Base-by-base conservation (phyloP, 2,329 filamentous ascomycete species). In the Aplosporella prunicola region DNA sequence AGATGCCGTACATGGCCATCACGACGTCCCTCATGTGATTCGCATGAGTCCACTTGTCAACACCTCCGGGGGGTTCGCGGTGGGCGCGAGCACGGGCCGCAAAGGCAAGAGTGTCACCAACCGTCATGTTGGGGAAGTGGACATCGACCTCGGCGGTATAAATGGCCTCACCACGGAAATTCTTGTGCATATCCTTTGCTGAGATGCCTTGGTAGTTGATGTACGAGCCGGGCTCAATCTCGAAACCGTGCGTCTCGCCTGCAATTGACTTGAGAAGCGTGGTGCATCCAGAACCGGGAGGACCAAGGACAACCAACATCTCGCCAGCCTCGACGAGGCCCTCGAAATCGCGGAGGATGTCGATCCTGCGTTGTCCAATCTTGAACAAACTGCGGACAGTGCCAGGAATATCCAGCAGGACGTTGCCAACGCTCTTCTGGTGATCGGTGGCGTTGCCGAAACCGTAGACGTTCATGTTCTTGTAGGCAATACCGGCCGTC, bases 121-220 rank as follows among this genome's bases (percentile, higher is more conserved):
- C 82, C 2, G 73, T 77, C 46, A 89, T 58, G 60, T 80, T 74
- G 15, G 82, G 80, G 49, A 87, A 87, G 59, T 87, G 82, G 2
- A 80, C 78, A 53, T 91, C 85, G 18, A 84, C 78, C 54, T 89
- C 83, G 39, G 82, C 82, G 0, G 81, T 86, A 60, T 89, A 91
- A 53, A 89, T 86, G 43, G 81, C 81, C 61, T 91, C 84, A 45
- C 85, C 84, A 25, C 81, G 77, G 60, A 87, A 86, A 35, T 71
- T 64, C 2, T 73, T 74, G 57, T 82, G 75, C 81, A 91, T 88
- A 49, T 82, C 74, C 51, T 80, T 63, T 42, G 81, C 71, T 2
- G 74, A 61, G 50, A 83, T 69, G 43, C 78, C 81, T 54, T 89
- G 80, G 53, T 91, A 93, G 60, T 91, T 87, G 53, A 93, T 74